Conservation (phyloP, 192 early-diverging fungal genomes). For the Rhizophagus prolifer region DNA sequence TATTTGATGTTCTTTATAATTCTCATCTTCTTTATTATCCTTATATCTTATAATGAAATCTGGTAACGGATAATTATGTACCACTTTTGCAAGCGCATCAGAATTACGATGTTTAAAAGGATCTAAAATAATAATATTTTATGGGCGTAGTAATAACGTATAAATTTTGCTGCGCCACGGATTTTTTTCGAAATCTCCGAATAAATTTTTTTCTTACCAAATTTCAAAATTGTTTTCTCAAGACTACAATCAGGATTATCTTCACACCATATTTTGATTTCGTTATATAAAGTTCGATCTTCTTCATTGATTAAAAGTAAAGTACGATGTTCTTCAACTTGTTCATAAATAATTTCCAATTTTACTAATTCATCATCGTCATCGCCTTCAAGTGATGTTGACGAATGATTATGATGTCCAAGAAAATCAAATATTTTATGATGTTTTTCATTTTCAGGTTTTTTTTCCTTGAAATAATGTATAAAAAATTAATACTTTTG, state of each 20-base stretch:
- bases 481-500: not conserved
- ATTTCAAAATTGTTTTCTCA: constrained; percentile 36
- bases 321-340: constrained; percentile 28
- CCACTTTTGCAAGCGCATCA: constrained; percentile 44
- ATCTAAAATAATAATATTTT: not conserved
- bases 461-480: not conserved
- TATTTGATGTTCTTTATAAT: too few relatives aligned
- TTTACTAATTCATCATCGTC: not conserved
- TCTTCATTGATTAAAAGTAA: constrained; percentile 36
- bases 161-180: not conserved
- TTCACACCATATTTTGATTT: constrained; percentile 30
- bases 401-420: not conserved
- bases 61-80: constrained; percentile 38
- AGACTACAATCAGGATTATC: constrained; percentile 35
- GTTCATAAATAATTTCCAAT: constrained; percentile 20
- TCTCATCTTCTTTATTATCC: constrained; percentile 32
- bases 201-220: constrained; percentile 30
- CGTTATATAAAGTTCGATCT: constrained; percentile 35
- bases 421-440: not conserved
- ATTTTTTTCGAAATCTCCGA: not conserved
- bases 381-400: not conserved
- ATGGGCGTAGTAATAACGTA: not conserved
- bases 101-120: not conserved
- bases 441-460: not conserved
- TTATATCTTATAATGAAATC: constrained; percentile 44